Evolutionary conservation across 2,329 filamentous ascomycete species (phyloP), one percentile per base, ranked within the genome.

Genomic region (Diaporthe citriasiana): DNA sequence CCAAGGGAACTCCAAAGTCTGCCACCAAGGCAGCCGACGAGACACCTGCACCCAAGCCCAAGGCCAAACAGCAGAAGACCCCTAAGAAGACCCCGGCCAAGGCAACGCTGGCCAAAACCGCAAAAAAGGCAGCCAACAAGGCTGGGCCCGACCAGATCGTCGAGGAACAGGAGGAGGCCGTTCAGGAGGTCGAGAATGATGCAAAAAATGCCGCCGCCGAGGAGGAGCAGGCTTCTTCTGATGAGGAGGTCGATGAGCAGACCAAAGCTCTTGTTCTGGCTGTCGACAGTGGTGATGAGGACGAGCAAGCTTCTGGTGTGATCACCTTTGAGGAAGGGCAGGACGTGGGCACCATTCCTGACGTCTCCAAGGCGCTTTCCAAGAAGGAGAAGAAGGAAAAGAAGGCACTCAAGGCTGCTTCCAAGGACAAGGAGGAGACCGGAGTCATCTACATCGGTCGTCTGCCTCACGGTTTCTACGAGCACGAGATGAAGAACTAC

Each of bases 401-500:
- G 25, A 71, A 71, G 70, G 56, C 45, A 17, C 25, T 53, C 22
- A 71, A 63, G 70, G 72, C 72, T 7, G 59, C 71, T 42, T 56
- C 59, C 6, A 71, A 71, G 40, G 80, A 80, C 27, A 85, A 86
- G 73, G 87, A 88, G 60, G 88, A 89, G 69, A 90, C 94, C 1
- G 96, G 95, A 60, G 92, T 97, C 53, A 89, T 98, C 80, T 98
- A 98, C 85, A 89, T 99, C 79, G 95, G 94, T 81, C 94, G 95
- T 77, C 93, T 98, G 75, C 95, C 95, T 51, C 94, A 97, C 85
- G 86, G 79, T 77, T 99, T 99, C 90, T 98, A 96, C 88, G 97
- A 99, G 86, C 91, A 95, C 80, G 93, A 98, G 85, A 97, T 99
- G 93, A 92, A 91, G 79, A 91, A 92, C 77, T 99, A 98, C 87